Evolutionary conservation across 768 basidiomycete species (phyloP), one percentile per base, ranked within the genome.

Genomic region (Cubamyces sp.): DNA sequence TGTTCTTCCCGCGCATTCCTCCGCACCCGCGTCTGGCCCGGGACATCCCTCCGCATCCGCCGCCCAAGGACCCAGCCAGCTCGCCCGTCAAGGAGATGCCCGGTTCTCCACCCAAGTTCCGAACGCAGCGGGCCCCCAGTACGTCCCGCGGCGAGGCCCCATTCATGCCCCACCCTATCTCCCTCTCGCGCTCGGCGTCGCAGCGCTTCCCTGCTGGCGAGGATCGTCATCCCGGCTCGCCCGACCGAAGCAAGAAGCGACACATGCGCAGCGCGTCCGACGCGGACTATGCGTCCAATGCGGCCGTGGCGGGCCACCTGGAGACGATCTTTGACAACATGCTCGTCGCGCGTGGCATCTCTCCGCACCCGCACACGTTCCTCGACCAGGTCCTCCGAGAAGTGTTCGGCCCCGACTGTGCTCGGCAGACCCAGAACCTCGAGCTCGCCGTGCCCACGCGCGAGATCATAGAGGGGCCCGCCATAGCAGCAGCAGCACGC

Each of bases 251-350:
- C 25, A 41, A 26, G 43, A 28, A 42, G 3, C 57, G 58, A 4
- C 65, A 66, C 26, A 23, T 19, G n/a, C 65, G 65, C 25, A 53
- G 49, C 45, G 41, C 34, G 2, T 62, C 61, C 14, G 64, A 62
- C 46, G 70, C 74, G 0, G 74, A 79, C 16, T 86, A 83, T 82
- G 71, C 76, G 60, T 67, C 61, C 30, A 79, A 77, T 45, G 75
- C 73, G 7, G 65, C 68, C 15, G 71, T 78, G 9, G 80, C 81
- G 43, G 74, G 75, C 48, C 74, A 81, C 26, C 67, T 90, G 25
- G 90, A 92, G 70, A 74, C 66, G 7, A 72, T 86, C 16, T 91
- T 88, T 70, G 75, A 80, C 61, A 74, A 79, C 23, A 88, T 90
- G 87, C 76, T 92, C 19, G 69, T 69, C 64, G 81, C 81, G 67